Base-by-base conservation (phyloP, 768 basidiomycete genomes). In the Termitomyces heimii region DNA sequence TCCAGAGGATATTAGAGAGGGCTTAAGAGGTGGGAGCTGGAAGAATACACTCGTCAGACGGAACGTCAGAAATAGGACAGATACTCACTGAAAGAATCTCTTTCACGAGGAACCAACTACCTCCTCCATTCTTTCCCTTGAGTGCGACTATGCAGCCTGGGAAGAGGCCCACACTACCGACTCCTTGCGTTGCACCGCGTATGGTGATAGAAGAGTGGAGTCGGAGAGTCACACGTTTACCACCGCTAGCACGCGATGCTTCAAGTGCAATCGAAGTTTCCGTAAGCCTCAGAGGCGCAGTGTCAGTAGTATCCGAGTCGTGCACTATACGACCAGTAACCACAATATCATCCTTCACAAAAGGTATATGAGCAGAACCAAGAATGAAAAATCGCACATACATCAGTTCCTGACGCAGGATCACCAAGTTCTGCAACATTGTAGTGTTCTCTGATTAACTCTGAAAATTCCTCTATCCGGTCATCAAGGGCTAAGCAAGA, bases 91-190 rank as follows among this genome's bases (percentile, higher is more conserved):
- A 73, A 37, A 97, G 70, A 9, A 96, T 75, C 65, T 98, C 94
- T 26, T 83, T 82, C 0, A 88, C 95, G 10, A 84, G 77, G 67
- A 98, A 98, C 74, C 85, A 85, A 3, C 85, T 89, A 5, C 92
- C 94, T 2, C 94, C 92, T 1, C 94, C 94, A 69, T 98, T 98
- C 68, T 81, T 83, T 0, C 97, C 97, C 59, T 84, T 90, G 32
- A 98, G 66, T 0, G 88, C 94, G 1, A 88, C 88, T 52, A 98
- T 83, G 29, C 86, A 86, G 4, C 97, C 97, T 5, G 94, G 93
- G 66, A 95, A 98, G 42, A 98, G 67, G 1, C 90, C 86, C 10
- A 87, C 71, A 0, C 85, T 84, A 16, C 80, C 82, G 10, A 82
- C 74, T 12, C 89, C 90, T 55, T 78, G 78, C 14, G 75, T 66